Percentiles rank a stretch among this genome's conserved stretches.
Conservation (phyloP, 495 filamentous ascomycete genomes). For the Xylaria nigripes region DNA sequence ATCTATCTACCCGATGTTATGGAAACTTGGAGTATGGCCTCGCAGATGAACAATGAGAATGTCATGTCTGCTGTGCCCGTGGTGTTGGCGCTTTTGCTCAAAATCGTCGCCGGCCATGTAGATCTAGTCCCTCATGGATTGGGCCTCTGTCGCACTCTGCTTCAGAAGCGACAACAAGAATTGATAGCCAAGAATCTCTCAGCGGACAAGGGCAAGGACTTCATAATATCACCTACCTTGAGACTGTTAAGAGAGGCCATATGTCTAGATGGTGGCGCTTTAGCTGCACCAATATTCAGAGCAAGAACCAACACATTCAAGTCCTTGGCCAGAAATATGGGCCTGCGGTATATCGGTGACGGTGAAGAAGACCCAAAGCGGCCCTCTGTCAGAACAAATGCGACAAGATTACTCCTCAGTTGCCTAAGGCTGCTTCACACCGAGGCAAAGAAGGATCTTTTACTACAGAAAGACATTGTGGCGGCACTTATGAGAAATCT, state of each 20-base stretch:
- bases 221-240: conserved; percentile 75
- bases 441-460: conserved; percentile 63
- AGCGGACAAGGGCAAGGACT: conserved; percentile 66
- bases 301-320: conserved; percentile 65
- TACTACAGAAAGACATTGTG: conserved; percentile 63
- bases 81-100: conserved; percentile 67
- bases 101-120: conserved; percentile 58
- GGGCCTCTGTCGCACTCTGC: conserved; percentile 60
- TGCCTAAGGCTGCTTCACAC: conserved; percentile 62
- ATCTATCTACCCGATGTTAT: conserved; percentile 65
- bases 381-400: conserved; percentile 67
- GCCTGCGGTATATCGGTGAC: conserved; percentile 44
- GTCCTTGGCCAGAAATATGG: conserved; percentile 55
- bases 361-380: conserved; percentile 46
- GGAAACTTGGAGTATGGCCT: conserved; percentile 69
- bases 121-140: conserved; percentile 65
- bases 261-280: conserved; percentile 70
- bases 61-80: conserved; percentile 67
- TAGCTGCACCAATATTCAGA: conserved; percentile 61
- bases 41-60: conserved; percentile 61
- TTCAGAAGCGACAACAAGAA: conserved; percentile 64
- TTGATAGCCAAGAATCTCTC: conserved; percentile 64
- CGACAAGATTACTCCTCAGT: conserved; percentile 65
- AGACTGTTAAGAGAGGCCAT: conserved; percentile 71
- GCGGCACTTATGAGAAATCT: conserved; percentile 61